A percentile compares a stretch with the other conserved stretches of the same genome.
These are phyloP conservation scores for Cercospora zeae-maydis DNA, from an alignment of 2,329 filamentous ascomycete genomes.

Conservation along the genomic window DNA sequence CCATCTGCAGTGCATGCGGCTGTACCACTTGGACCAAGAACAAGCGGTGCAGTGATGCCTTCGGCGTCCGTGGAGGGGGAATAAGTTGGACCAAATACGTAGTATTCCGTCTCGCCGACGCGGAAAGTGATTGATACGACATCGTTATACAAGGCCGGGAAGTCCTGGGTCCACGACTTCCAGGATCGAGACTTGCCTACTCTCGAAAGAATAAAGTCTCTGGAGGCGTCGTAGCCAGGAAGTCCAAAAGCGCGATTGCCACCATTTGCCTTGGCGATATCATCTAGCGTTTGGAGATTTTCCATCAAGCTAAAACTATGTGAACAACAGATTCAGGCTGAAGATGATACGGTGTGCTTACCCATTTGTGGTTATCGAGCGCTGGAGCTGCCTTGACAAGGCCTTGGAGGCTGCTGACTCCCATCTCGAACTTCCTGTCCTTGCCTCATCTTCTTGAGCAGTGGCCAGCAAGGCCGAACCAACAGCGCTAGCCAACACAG, in stretches of 20 bases:
- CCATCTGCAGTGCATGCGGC: slow-evolving; percentile 62
- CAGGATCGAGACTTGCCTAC: slow-evolving; percentile 41
- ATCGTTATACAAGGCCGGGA: slow-evolving; percentile 20
- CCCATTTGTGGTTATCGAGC: slow-evolving; percentile 15
- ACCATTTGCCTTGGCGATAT: slow-evolving; percentile 54
- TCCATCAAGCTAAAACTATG: slow-evolving; percentile 46
- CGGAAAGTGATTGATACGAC: slow-evolving; percentile 38
- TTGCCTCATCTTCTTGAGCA: slow-evolving; percentile 3
- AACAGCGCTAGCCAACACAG: not conserved
- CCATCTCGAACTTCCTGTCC: not conserved
- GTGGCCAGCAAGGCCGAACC: not conserved
- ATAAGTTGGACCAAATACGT: slow-evolving; percentile 58
- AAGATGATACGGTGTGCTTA: not conserved
- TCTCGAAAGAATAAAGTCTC: slow-evolving; percentile 55
- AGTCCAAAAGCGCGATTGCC: slow-evolving; percentile 60
- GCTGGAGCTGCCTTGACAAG: slow-evolving; percentile 16
- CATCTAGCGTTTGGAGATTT: slow-evolving; percentile 54
- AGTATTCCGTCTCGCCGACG: slow-evolving; percentile 35
- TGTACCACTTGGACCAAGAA: slow-evolving; percentile 53
- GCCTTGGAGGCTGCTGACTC: slow-evolving; percentile 4
- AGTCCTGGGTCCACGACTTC: slow-evolving; percentile 18
- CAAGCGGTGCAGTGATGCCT: slow-evolving; percentile 28
- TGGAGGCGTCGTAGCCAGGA: slow-evolving; percentile 57
- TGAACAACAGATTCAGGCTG: not conserved
- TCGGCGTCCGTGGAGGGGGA: slow-evolving; percentile 42